These are phyloP conservation scores for Inga laurina DNA, from an alignment of 306 rosid species.

Conservation along the genomic window DNA sequence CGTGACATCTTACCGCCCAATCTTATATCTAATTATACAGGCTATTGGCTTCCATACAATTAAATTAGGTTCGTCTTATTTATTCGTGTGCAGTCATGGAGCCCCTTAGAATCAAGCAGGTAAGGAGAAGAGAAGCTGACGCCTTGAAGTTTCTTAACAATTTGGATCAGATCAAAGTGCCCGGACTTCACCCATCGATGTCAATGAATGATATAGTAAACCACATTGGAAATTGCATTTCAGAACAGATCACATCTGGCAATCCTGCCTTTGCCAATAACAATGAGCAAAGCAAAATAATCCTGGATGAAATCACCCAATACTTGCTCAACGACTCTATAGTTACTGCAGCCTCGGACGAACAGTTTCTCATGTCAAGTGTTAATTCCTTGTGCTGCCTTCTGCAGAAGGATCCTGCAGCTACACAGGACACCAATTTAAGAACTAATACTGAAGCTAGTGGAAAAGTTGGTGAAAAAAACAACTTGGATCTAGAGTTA, in stretches of 20 bases:
- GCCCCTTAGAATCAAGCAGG: conserved; percentile 35
- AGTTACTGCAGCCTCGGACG: conserved; percentile 45
- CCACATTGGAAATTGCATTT: conserved; percentile 67
- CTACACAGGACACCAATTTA: conserved; percentile 36
- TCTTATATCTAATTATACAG: neutral
- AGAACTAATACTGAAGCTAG: neutral
- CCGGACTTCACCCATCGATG: conserved; percentile 67
- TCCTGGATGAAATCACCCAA: conserved; percentile 69
- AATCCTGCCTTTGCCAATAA: conserved; percentile 38
- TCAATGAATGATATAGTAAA: conserved; percentile 69
- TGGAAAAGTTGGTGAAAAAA: conserved; percentile 34
- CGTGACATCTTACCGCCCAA: neutral
- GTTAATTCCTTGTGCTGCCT: conserved; percentile 78
- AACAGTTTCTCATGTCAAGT: conserved; percentile 66
- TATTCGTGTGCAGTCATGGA: conserved; percentile 39
- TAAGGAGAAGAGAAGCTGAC: conserved; percentile 40
- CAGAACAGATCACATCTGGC: conserved; percentile 54
- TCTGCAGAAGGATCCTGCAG: conserved; percentile 63
- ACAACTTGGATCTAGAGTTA: conserved; percentile 30
- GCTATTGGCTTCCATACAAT: neutral
- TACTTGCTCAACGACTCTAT: conserved; percentile 63
- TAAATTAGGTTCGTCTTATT: conserved; percentile 6
- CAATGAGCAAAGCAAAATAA: conserved; percentile 38
- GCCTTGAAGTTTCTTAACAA: conserved; percentile 49
- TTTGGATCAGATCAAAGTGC: conserved; percentile 63